Base-by-base conservation (phyloP, 441 rosid species). In the Populus hybrid region DNA sequence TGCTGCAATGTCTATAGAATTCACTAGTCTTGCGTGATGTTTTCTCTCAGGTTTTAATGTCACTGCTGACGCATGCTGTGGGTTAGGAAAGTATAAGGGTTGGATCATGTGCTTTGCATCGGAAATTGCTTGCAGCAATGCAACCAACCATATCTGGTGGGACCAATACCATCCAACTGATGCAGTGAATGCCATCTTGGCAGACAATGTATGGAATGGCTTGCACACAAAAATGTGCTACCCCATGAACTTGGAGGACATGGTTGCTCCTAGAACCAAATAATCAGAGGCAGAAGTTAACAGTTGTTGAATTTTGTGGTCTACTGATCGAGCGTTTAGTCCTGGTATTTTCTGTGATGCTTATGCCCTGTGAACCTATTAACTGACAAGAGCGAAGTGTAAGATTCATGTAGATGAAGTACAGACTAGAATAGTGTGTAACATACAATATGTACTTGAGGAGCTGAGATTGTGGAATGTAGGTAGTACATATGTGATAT, bases 121-220 rank as follows among this genome's bases (percentile, higher is more conserved):
- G 1, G 92, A 89, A 75, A 94, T 94, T 95, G 98, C 97, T 23
- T 93, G 98, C 77, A 76, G 75, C 0, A 78, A 93, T 77, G 93
- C 97, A 61, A 74, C 93, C 0, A 86, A 81, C 40, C 91, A 92
- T 76, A 85, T 92, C 36, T 95, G 95, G 99, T 95, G 97, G 97
- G 97, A 95, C 50, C 97, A 90, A 83, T 93, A 89, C 83, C 99
- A 95, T 83, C 99, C 98, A 18, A 95, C 97, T 1, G 95, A 89
- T 67, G 89, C 88, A 5, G 95, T 88, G 76, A 95, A 93, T 72
- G 89, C 94, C 61, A 95, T 93, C 75, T 86, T 93, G 59, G 95
- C 98, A 0, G 98, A 91, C 78, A 92, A 95, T 71, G 91, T 92
- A 71, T 92, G 99, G 97, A 90, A 85, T 46, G 86, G 95, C 75